Evolutionary conservation across 345 rosid species (phyloP).

Genomic region (Populus deltoides): DNA sequence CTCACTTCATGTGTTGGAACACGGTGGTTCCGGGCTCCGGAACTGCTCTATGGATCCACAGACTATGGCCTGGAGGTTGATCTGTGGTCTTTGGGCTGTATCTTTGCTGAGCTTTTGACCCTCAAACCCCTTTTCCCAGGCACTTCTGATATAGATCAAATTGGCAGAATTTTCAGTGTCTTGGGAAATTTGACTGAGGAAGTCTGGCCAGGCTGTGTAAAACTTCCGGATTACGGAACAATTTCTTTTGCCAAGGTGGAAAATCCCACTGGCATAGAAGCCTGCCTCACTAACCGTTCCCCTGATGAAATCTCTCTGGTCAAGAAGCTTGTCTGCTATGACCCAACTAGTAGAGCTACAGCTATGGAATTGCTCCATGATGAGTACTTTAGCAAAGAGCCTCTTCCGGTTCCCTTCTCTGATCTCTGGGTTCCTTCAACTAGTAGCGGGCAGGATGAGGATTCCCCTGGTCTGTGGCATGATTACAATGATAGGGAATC

Average conservation of each 20-base stretch:
- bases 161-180: conserved; percentile 58
- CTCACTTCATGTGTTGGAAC: conserved; percentile 94
- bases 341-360: conserved; percentile 71
- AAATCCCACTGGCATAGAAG: conserved; percentile 60
- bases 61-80: conserved; percentile 79
- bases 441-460: conserved; percentile 54
- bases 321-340: conserved; percentile 69
- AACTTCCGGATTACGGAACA: conserved; percentile 76
- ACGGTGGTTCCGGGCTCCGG: conserved; percentile 96
- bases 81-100: conserved; percentile 90
- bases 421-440: conserved; percentile 63
- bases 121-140: conserved; percentile 86
- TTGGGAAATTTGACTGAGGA: conserved; percentile 77
- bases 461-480: conserved; percentile 29
- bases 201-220: conserved; percentile 66
- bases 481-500: conserved; percentile 17
- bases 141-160: conserved; percentile 84
- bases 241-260: conserved; percentile 77
- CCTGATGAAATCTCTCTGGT: conserved; percentile 60
- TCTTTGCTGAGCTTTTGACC: conserved; percentile 73
- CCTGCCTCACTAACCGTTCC: conserved; percentile 47
- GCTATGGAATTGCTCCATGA: conserved; percentile 73
- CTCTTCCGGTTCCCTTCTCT: conserved; percentile 64
- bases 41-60: conserved; percentile 83
- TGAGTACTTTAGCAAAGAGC: conserved; percentile 66